Evolutionary conservation across 805 yeast genomes (phyloP), one percentile per base, ranked within the genome.

Genomic region (Metschnikowia noctiluminum): DNA sequence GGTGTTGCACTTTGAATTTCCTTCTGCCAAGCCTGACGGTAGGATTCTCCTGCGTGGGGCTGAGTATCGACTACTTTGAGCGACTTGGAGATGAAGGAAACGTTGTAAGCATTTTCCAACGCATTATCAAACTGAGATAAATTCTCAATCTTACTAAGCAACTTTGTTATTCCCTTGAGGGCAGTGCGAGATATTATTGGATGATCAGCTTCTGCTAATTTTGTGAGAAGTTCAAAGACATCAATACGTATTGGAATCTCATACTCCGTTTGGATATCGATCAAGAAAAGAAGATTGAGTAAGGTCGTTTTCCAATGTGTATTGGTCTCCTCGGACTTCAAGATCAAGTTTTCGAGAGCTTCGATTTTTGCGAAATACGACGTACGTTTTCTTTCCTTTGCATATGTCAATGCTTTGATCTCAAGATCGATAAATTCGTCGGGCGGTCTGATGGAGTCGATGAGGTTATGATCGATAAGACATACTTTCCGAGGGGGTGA

Each of bases 101-200:
- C 70, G 46, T 74, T 74, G 56, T 69, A 74, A 16, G 73, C 71
- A 26, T 74, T 73, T 3, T 63, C 57, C 35, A 79, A 56, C 50
- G 81, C 73, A 58, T 88, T 78, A 0, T 70, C 76, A 48, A 66
- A 71, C 3, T 66, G 62, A 3, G 82, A 80, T 16, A 79, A 64
- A 0, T 70, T 60, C 28, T 73, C 65, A 7, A 80, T 54, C 46
- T 79, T 78, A 48, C 71, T 70, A 26, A 56, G 49, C 32, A 62
- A 16, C 46, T 78, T 73, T 2, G 84, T 71, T 30, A 86, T 61
- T 15, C 89, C 85, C 44, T 78, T 80, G 50, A 84, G 65, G 15
- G 87, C 83, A 35, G 80, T 62, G 47, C 82, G 75, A 1, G 87
- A 72, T 40, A 88, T 66, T 1, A 76, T 66, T 0, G 96, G 96